Conservation (phyloP, 2,329 filamentous ascomycete species). For the Ophiostoma piceae region DNA sequence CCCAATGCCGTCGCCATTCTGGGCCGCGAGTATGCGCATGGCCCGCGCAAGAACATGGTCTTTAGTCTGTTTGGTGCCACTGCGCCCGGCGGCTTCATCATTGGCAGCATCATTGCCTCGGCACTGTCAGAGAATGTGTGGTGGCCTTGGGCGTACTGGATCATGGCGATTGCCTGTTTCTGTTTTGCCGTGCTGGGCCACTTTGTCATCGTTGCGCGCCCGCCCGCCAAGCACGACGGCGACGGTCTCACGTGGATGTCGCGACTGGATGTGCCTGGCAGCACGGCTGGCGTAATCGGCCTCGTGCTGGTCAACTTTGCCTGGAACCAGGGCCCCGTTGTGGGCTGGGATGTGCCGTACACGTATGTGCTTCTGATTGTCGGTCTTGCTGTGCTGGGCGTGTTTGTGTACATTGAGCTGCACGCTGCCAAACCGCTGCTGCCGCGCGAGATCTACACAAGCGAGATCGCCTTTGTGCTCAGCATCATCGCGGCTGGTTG, state of each 20-base stretch:
- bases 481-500: slow-evolving; percentile 25
- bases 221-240: neutral
- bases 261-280: slow-evolving; percentile 25
- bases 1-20: slow-evolving; percentile 61
- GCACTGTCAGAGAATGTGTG: slow-evolving; percentile 35
- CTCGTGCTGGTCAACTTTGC: slow-evolving; percentile 29
- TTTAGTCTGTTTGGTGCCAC: slow-evolving; percentile 49
- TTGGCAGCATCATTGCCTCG: slow-evolving; percentile 40
- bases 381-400: slow-evolving; percentile 24
- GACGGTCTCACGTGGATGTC: slow-evolving; percentile 3
- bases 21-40: slow-evolving; percentile 52
- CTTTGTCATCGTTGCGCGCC: slow-evolving; percentile 26
- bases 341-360: slow-evolving; percentile 27
- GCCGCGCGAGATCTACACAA: slow-evolving; percentile 26
- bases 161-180: slow-evolving; percentile 24
- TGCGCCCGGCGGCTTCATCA: slow-evolving; percentile 43
- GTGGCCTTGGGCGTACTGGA: slow-evolving; percentile 40
- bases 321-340: slow-evolving; percentile 28
- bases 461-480: slow-evolving; percentile 25
- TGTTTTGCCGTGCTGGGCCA: slow-evolving; percentile 25
- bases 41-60: slow-evolving; percentile 54
- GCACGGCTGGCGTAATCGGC: slow-evolving; percentile 20
- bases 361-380: slow-evolving; percentile 26
- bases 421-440: slow-evolving; percentile 25
- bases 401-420: slow-evolving; percentile 26